Base-by-base conservation (phyloP, 2,329 filamentous ascomycete species). In the Alternaria longipes region DNA sequence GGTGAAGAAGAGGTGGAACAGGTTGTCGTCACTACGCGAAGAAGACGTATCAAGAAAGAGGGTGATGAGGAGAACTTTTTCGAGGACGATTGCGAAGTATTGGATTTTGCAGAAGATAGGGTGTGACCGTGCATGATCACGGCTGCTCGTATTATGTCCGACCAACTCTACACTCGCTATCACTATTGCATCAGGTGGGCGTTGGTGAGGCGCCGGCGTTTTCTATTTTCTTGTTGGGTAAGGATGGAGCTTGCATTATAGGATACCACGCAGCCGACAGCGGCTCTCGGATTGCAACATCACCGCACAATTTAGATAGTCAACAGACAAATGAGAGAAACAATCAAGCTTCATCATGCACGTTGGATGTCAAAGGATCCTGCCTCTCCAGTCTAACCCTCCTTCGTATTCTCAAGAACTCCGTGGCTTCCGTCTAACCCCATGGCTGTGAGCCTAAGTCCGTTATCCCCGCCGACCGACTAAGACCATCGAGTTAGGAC, bases 11-110 rank as follows among this genome's bases (percentile, higher is more conserved):
- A 90, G 63, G 85, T 90, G 52, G 90, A 93, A 79, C 89, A 94
- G 77, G 90, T 95, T 62, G 90, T 96, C 44, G 89, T 94, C 18
- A 96, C 91, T 16, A 94, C 92, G 3, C 85, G 92, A 62, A 85
- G 91, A 54, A 87, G 91, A 60, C 87, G 74, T 50, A 81, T 83
- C 40, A 84, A 82, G 52, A 83, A 85, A 54, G 71, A 77, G 59
- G 74, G 74, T 40, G 89, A 90, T 56, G 87, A 87, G 55, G 91
- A 81, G 40, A 78, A 90, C 3, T 96, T 97, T 78, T 97, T 97
- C 72, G 93, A 97, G 79, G 92, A 97, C 75, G 93, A 96, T 74
- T 95, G 92, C 69, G 93, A 97, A 77, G 91, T 97, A 59, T 85
- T 97, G 64, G 93, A 97, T 80, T 96, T 95, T 85, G 91, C 93